Conservation (phyloP, 2,329 filamentous ascomycete species). For the Akanthomyces uredinophilus region DNA sequence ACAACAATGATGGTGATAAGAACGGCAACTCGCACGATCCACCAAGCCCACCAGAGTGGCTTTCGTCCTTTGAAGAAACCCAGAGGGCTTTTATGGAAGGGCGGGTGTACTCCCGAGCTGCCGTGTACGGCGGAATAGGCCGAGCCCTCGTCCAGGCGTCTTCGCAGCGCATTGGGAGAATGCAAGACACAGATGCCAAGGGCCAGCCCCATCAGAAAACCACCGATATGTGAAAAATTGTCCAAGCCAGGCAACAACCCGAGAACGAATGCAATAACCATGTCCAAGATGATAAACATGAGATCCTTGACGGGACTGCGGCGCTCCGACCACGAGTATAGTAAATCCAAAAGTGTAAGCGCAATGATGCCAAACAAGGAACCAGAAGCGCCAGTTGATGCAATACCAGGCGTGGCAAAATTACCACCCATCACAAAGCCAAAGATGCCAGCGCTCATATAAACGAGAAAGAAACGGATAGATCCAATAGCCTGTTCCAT, state of each 20-base stretch:
- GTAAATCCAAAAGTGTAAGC: conserved; percentile 77
- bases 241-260: conserved; percentile 88
- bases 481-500: conserved; percentile 89
- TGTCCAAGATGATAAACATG: conserved; percentile 79
- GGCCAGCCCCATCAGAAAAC: conserved; percentile 85
- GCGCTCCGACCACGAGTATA: conserved; percentile 88
- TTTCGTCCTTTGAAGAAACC: conserved; percentile 91
- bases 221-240: conserved; percentile 96
- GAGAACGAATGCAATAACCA: conserved; percentile 85
- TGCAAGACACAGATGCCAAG: conserved; percentile 84
- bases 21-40: conserved; percentile 74
- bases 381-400: conserved; percentile 86
- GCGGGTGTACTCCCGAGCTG: conserved; percentile 41
- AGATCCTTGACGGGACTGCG: conserved; percentile 73
- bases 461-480: conserved; percentile 83
- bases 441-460: conserved; percentile 87
- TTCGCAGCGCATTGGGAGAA: conserved; percentile 74
- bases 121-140: conserved; percentile 66
- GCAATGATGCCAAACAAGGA: conserved; percentile 89
- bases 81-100: conserved; percentile 57
- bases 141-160: conserved; percentile 65
- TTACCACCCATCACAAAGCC: conserved; percentile 94
- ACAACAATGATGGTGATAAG: conserved; percentile 76
- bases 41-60: conserved; percentile 96
- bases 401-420: conserved; percentile 74